phyloP scores from a whole-genome alignment of 257 asterid genomes.

The Rauvolfia tetraphylla region DNA sequence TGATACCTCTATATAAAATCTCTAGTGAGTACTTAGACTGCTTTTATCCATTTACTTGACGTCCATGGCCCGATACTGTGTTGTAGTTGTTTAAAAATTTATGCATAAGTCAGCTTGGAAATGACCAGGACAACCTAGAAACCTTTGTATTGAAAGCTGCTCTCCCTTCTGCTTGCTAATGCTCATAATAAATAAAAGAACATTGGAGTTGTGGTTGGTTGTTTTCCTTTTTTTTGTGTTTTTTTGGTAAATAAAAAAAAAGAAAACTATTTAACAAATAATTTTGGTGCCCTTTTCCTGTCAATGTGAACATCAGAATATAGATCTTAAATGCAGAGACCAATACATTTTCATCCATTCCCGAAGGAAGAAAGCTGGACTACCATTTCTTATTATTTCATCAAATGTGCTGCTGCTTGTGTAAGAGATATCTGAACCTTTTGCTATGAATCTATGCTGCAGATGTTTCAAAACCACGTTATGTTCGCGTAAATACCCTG shows the following conservation, averaged over 20 bases:
- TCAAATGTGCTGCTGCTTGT: neutral
- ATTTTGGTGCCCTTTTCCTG: neutral
- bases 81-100: neutral
- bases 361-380: neutral
- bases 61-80: neutral
- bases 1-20: conserved; percentile 49
- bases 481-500: conserved; percentile 87
- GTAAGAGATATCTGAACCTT: neutral
- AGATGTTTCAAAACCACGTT: conserved; percentile 77
- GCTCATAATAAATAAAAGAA: neutral
- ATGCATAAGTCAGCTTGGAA: neutral
- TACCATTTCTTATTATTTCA: neutral
- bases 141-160: neutral
- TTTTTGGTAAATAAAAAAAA: neutral
- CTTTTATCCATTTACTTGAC: neutral
- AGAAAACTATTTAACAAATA: neutral
- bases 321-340: neutral
- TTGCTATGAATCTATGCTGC: conserved; percentile 22
- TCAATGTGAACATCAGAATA: neutral
- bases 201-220: neutral
- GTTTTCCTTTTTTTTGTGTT: neutral
- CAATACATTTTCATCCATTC: neutral
- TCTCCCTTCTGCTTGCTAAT: neutral
- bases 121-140: neutral
- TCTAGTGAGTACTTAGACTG: conserved; percentile 36